phyloP scores from a whole-genome alignment of 2,329 filamentous ascomycete genomes.

The Colletotrichum chrysophilum region DNA sequence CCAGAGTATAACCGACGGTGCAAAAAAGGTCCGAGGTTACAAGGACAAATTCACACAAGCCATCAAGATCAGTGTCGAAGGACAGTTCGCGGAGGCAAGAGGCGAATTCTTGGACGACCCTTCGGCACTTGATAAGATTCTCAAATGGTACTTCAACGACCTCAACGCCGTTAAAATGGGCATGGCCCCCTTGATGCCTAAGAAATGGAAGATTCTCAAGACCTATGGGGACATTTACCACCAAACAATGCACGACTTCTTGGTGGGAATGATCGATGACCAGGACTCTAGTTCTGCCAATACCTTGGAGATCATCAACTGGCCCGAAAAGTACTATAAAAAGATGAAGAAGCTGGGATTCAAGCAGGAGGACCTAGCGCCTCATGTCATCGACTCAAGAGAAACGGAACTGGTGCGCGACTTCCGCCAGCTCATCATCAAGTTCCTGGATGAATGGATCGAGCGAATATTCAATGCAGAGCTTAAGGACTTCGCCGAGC shows the following conservation, averaged over 20 bases:
- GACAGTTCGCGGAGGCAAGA: slow-evolving; percentile 74
- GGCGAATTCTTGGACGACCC: slow-evolving; percentile 85
- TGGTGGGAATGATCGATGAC: slow-evolving; percentile 83
- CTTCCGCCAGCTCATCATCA: slow-evolving; percentile 94
- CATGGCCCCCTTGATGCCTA: slow-evolving; percentile 90
- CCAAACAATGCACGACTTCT: slow-evolving; percentile 91
- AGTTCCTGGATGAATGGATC: slow-evolving; percentile 97
- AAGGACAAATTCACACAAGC: slow-evolving; percentile 93
- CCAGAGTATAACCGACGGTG: slow-evolving; percentile 92
- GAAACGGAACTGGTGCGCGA: slow-evolving; percentile 90
- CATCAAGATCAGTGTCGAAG: slow-evolving; percentile 75
- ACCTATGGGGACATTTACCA: slow-evolving; percentile 94
- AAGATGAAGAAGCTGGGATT: slow-evolving; percentile 94
- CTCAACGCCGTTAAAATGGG: slow-evolving; percentile 92
- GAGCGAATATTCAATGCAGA: slow-evolving; percentile 88
- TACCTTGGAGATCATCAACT: slow-evolving; percentile 90
- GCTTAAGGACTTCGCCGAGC: slow-evolving; percentile 78
- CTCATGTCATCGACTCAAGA: slow-evolving; percentile 89
- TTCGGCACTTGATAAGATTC: slow-evolving; percentile 79
- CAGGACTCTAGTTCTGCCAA: slow-evolving; percentile 84
- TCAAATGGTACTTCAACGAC: slow-evolving; percentile 98
- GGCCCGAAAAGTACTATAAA: slow-evolving; percentile 93
- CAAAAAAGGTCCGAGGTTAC: slow-evolving; percentile 91
- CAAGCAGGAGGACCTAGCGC: slow-evolving; percentile 74
- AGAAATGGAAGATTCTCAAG: slow-evolving; percentile 94